phyloP scores from a whole-genome alignment of 345 rosid genomes.

The Leavenworthia alabamica region DNA sequence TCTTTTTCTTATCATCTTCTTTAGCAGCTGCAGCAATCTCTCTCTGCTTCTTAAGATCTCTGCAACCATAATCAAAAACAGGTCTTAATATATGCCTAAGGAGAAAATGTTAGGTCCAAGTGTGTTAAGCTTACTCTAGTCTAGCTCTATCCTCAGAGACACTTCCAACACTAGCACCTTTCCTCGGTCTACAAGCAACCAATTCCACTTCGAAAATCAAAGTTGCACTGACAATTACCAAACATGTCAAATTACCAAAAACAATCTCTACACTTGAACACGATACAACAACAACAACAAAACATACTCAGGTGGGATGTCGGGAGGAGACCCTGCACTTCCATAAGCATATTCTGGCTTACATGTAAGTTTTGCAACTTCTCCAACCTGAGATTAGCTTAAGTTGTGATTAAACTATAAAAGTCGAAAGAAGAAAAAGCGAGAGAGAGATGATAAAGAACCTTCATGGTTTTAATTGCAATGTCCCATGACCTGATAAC shows the following conservation, averaged over 20 bases:
- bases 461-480: constrained; percentile 87
- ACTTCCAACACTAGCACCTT: constrained; percentile 62
- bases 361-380: constrained; percentile 86
- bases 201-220: constrained; percentile 85
- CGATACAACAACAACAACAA: not conserved
- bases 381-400: constrained; percentile 59
- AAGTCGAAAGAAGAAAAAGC: not conserved
- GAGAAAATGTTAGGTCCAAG: not conserved
- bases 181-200: constrained; percentile 67
- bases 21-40: constrained; percentile 67
- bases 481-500: constrained; percentile 89
- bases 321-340: constrained; percentile 79
- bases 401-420: not conserved
- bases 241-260: not conserved
- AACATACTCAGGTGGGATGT: constrained; percentile 77
- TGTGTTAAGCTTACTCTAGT: constrained; percentile 60
- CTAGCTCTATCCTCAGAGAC: constrained; percentile 82
- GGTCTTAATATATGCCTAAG: not conserved
- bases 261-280: not conserved
- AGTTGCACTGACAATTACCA: constrained; percentile 56
- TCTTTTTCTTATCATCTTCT: constrained; percentile 77
- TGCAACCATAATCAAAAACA: constrained; percentile 14
- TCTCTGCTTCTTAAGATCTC: constrained; percentile 92
- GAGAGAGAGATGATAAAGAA: constrained; percentile 13
- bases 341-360: constrained; percentile 96